Evolutionary conservation across 1,284 basidiomycete genomes (phyloP).

Genomic region (Marasmius tenuissimus): DNA sequence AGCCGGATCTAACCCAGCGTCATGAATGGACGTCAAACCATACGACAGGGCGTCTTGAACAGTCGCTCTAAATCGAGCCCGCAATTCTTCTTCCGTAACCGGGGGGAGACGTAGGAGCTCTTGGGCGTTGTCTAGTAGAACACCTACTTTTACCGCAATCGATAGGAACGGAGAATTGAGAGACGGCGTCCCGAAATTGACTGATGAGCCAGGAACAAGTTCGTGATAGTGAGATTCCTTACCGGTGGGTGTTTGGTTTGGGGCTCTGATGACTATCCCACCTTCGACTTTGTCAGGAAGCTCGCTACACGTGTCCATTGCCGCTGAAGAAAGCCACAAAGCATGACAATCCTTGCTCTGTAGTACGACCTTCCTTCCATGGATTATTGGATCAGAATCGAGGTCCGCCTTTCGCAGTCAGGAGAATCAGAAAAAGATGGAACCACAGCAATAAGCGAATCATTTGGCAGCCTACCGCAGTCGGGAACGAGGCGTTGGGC

Average conservation of each 20-base stretch:
- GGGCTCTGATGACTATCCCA: slow-evolving; percentile 1
- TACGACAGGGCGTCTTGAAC: slow-evolving; percentile 11
- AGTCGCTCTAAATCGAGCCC: slow-evolving; percentile 1
- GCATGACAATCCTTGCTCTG: slow-evolving; percentile 3
- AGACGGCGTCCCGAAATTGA: slow-evolving; percentile 12
- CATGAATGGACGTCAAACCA: slow-evolving; percentile 11
- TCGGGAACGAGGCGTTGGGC: neutral
- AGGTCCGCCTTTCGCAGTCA: neutral
- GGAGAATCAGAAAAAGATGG: neutral
- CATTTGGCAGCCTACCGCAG: neutral
- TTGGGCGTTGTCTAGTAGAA: slow-evolving; percentile 69
- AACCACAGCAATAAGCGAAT: neutral
- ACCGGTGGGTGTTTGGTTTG: slow-evolving; percentile 24
- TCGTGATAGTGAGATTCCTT: neutral
- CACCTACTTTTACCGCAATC: slow-evolving; percentile 36
- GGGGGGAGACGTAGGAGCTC: neutral
- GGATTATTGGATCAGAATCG: neutral
- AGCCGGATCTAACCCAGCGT: slow-evolving; percentile 9
- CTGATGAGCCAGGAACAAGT: neutral
- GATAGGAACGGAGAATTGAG: neutral
- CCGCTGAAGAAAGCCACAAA: neutral
- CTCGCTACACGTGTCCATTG: neutral
- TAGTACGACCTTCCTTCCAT: neutral
- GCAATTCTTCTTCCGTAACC: slow-evolving; percentile 5
- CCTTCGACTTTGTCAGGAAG: slow-evolving; percentile 14